phyloP scores from a whole-genome alignment of 179 eudicot genomes.

The Nepenthes alata region DNA sequence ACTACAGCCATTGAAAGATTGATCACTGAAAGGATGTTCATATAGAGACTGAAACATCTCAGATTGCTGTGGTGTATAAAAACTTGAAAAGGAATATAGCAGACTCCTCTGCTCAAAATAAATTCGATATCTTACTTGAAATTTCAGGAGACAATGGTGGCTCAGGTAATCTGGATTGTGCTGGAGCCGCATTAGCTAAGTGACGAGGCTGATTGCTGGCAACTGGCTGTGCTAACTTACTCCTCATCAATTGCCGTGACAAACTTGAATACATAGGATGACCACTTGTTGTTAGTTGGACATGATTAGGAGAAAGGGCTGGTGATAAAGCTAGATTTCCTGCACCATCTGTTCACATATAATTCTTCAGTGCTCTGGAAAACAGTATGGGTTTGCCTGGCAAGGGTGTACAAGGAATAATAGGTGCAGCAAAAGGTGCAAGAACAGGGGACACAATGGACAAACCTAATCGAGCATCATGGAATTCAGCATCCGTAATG shows the following conservation, averaged over 20 bases:
- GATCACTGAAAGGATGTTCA: no score
- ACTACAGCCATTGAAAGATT: no score
- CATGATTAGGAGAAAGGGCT: constrained; percentile 33
- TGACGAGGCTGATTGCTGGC: constrained; percentile 30
- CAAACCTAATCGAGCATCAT: constrained; percentile 11
- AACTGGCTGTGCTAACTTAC: constrained; percentile 10
- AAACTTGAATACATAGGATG: constrained; percentile 37
- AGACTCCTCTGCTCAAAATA: neutral
- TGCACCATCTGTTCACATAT: constrained; percentile 16
- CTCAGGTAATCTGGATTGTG: constrained; percentile 51
- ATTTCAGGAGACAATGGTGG: constrained; percentile 65
- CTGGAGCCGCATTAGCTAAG: constrained; percentile 46
- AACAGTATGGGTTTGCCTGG: constrained; percentile 15
- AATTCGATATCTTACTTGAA: constrained; percentile 38
- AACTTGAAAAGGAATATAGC: neutral
- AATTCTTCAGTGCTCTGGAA: constrained; percentile 19
- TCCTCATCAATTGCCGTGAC: constrained; percentile 33
- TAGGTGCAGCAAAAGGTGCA: constrained; percentile 19
- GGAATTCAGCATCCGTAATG: constrained; percentile 20
- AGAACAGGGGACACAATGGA: constrained; percentile 24
- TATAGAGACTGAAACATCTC: neutral
- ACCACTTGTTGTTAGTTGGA: constrained; percentile 25
- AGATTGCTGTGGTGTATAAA: neutral
- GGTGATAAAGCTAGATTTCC: constrained; percentile 24
- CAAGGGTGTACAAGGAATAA: constrained; percentile 17